Conservation (phyloP, 2,329 filamentous ascomycete species). For the Beauveria scarabaeidicola region DNA sequence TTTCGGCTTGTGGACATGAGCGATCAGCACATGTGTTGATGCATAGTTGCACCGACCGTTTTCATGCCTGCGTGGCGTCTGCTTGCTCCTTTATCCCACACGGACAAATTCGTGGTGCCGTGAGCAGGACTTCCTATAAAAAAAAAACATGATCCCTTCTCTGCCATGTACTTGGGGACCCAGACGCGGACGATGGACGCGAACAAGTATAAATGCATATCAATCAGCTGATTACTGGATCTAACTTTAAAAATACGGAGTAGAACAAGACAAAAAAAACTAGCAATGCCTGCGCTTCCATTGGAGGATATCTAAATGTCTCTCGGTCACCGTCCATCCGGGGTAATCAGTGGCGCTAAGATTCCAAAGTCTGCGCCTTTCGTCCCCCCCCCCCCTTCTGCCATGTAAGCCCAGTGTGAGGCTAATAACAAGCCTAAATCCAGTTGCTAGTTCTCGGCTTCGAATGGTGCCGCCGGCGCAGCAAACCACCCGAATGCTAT, state of each 20-base stretch:
- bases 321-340: slow-evolving; percentile 1
- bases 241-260: too few species aligned
- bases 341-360: not conserved
- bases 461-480: not conserved
- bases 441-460: not conserved
- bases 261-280: not conserved
- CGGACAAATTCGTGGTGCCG: too few species aligned
- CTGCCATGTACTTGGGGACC: too few species aligned
- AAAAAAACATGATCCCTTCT: too few species aligned
- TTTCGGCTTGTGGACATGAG: not conserved
- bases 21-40: not conserved
- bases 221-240: too few species aligned
- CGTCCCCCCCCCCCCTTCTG: not conserved
- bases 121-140: too few species aligned
- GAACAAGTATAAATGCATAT: too few species aligned
- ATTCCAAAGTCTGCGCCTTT: not conserved
- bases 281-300: not conserved
- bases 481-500: not conserved
- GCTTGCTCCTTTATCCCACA: too few species aligned
- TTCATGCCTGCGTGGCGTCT: not conserved
- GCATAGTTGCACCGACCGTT: not conserved
- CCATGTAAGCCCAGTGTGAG: not conserved
- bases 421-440: not conserved
- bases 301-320: not conserved
- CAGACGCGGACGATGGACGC: too few species aligned